Conservation (phyloP, 768 basidiomycete genomes). For the Lactarius pseudohatsudake region DNA sequence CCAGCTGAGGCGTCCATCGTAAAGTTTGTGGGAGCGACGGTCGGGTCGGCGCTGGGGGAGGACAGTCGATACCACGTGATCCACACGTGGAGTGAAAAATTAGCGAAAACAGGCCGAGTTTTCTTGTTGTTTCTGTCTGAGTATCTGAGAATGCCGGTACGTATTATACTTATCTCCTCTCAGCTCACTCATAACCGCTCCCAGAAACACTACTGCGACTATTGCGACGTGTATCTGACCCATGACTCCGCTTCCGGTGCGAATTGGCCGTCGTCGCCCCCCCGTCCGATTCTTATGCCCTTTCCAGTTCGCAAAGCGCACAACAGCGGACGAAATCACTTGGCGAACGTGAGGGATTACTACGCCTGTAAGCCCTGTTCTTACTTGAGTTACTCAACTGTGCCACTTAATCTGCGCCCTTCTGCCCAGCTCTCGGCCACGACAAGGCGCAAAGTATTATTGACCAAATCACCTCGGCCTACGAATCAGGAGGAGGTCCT, state of each 20-base stretch:
- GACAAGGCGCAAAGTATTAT: constrained; percentile 98
- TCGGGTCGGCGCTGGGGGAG: neutral
- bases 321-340: constrained; percentile 95
- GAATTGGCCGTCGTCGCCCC: constrained; percentile 26
- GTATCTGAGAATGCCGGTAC: constrained; percentile 62
- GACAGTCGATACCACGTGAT: constrained; percentile 9
- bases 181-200: constrained; percentile 15
- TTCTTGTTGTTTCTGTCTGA: constrained; percentile 27
- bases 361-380: constrained; percentile 67
- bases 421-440: constrained; percentile 69
- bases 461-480: constrained; percentile 94
- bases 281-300: neutral
- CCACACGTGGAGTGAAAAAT: constrained; percentile 11
- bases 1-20: constrained; percentile 70
- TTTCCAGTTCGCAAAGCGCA: constrained; percentile 91
- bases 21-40: neutral
- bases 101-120: neutral
- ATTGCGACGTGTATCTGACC: constrained; percentile 91
- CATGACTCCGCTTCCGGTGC: constrained; percentile 91
- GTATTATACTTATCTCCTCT: constrained; percentile 31
- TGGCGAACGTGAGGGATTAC: constrained; percentile 95
- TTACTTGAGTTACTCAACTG: neutral
- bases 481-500: constrained; percentile 82
- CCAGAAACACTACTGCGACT: constrained; percentile 93
- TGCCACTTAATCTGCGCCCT: constrained; percentile 24